Evolutionary conservation across 177 flowering plant species (phyloP).

Genomic region (Vitis hybrid): DNA sequence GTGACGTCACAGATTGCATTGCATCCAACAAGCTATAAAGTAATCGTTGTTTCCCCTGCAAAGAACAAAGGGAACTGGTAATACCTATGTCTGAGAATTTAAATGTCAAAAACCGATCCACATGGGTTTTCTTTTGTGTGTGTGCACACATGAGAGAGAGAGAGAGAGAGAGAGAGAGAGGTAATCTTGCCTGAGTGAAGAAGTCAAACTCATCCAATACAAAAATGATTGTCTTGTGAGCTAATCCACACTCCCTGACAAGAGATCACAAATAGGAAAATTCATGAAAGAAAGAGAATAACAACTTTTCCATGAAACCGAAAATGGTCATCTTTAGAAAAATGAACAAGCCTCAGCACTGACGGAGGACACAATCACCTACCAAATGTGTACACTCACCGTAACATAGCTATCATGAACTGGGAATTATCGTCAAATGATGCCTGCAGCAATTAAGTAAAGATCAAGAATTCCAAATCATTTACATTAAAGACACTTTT

Average conservation of each 20-base stretch:
- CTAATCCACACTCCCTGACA: slow-evolving; percentile 90
- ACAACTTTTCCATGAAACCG: background rate
- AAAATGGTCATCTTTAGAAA: background rate
- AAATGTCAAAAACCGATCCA: background rate
- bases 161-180: background rate
- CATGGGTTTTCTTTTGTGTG: background rate
- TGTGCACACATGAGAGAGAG: background rate
- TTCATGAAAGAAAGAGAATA: background rate
- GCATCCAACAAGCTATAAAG: slow-evolving; percentile 96
- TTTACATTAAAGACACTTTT: slow-evolving; percentile 6
- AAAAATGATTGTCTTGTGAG: slow-evolving; percentile 85
- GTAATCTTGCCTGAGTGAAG: slow-evolving; percentile 71
- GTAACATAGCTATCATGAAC: slow-evolving; percentile 75
- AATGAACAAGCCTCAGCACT: background rate
- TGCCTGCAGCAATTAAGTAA: slow-evolving; percentile 48
- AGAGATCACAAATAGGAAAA: slow-evolving; percentile 10
- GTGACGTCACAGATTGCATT: slow-evolving; percentile 92
- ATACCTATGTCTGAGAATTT: slow-evolving; percentile 2
- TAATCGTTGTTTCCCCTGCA: slow-evolving; percentile 89
- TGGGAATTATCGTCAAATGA: slow-evolving; percentile 95
- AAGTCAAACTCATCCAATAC: slow-evolving; percentile 92
- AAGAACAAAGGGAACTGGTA: slow-evolving; percentile 8
- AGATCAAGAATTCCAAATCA: slow-evolving; percentile 7
- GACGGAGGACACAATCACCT: slow-evolving; percentile 11
- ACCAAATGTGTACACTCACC: slow-evolving; percentile 35